A percentile compares a stretch with the other conserved stretches of the same genome.
Evolutionary conservation across 129 eudicot genomes (phyloP).

Genomic region (Lonicera japonica): DNA sequence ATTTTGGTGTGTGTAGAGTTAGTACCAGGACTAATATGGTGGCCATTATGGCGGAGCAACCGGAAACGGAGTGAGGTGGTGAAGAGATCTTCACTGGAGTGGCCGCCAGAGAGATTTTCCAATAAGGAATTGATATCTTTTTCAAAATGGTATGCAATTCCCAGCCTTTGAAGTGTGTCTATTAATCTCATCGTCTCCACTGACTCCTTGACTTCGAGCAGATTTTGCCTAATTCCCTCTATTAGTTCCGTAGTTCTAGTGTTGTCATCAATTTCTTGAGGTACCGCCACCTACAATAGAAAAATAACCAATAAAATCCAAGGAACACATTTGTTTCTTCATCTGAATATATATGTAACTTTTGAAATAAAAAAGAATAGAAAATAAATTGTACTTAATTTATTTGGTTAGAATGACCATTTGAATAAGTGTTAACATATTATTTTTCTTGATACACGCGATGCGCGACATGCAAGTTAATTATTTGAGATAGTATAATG

Average conservation of each 20-base stretch:
- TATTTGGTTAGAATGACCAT: too few relatives aligned
- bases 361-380: too few relatives aligned
- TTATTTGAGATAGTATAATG: too few relatives aligned
- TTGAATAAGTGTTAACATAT: too few relatives aligned
- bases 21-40: neutral
- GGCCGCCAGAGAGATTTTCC: neutral
- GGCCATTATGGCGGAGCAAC: constrained; percentile 1
- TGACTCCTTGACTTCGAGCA: neutral
- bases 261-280: constrained; percentile 1
- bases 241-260: neutral
- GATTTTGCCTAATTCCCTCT: neutral
- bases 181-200: neutral
- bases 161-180: constrained; percentile 1
- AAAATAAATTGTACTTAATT: too few relatives aligned
- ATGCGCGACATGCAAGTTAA: too few relatives aligned
- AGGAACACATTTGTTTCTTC: neutral
- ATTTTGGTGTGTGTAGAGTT: neutral
- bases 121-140: neutral
- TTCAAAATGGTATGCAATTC: neutral
- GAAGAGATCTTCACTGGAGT: neutral
- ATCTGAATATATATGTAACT: too few relatives aligned
- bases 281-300: neutral
- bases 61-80: neutral
- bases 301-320: neutral
- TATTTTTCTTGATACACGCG: too few relatives aligned